Percentiles rank a stretch among this genome's conserved stretches.
Conservation (phyloP, 768 basidiomycete species). For the Russula virescens region DNA sequence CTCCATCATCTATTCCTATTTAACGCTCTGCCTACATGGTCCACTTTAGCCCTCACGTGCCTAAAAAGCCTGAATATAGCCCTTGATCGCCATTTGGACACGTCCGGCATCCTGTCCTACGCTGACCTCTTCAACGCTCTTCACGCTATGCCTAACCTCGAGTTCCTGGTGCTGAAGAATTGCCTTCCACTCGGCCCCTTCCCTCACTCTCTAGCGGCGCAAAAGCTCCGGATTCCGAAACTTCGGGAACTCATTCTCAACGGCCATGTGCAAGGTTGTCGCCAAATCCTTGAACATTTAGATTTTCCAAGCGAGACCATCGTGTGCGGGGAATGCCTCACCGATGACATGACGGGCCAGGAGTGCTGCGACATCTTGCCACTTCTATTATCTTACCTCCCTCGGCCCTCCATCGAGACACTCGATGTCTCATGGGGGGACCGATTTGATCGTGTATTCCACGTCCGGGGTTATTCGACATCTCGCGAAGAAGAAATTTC, state of each 20-base stretch:
- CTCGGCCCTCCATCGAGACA: slow-evolving; percentile 14
- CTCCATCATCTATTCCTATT: slow-evolving; percentile 1
- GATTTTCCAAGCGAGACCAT: neutral
- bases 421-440: slow-evolving; percentile 15
- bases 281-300: slow-evolving; percentile 4
- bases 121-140: slow-evolving; percentile 9
- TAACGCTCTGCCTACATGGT: slow-evolving; percentile 6
- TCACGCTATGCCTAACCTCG: slow-evolving; percentile 6
- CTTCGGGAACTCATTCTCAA: slow-evolving; percentile 5
- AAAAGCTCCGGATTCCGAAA: neutral
- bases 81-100: neutral
- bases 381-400: slow-evolving; percentile 9
- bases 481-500: slow-evolving; percentile 1
- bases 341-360: slow-evolving; percentile 12
- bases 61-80: slow-evolving; percentile 1
- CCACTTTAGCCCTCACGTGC: neutral
- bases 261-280: slow-evolving; percentile 2
- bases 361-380: slow-evolving; percentile 17
- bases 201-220: neutral
- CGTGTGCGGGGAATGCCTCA: neutral
- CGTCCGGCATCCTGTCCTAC: slow-evolving; percentile 2
- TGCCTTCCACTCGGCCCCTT: slow-evolving; percentile 8
- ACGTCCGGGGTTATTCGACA: slow-evolving; percentile 8
- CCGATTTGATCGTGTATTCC: slow-evolving; percentile 9
- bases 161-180: neutral